These are phyloP conservation scores for Oenanthe javanica DNA, from an alignment of 140 eudicot genomes.

Conservation along the genomic window DNA sequence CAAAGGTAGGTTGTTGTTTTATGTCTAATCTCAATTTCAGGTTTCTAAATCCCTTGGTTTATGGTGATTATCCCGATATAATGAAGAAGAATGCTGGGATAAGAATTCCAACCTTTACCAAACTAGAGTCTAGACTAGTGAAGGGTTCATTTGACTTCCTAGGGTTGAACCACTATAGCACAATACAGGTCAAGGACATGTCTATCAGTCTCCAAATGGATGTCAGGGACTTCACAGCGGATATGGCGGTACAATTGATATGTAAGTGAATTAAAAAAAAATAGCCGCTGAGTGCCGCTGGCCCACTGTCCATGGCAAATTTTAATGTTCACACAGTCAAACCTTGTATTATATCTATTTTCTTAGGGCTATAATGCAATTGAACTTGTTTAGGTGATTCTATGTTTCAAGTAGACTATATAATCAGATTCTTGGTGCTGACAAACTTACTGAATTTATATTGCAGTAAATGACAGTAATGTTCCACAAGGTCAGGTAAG, in stretches of 20 bases:
- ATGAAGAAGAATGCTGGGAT: background rate
- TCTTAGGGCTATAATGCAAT: background rate
- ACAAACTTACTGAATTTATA: background rate
- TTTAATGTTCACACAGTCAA: background rate
- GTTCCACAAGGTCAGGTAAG: conserved; percentile 11
- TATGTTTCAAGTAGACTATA: background rate
- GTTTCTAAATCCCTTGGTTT: conserved; percentile 14
- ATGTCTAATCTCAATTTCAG: conserved; percentile 5
- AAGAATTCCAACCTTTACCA: conserved; percentile 1
- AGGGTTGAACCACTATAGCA: conserved; percentile 28
- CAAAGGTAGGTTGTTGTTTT: background rate
- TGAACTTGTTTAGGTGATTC: background rate
- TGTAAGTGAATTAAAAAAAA: conserved; percentile 5
- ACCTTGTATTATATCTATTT: background rate
- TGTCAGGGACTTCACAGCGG: conserved; percentile 16
- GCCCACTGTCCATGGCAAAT: background rate
- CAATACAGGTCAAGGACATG: conserved; percentile 20
- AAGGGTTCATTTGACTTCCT: conserved; percentile 6
- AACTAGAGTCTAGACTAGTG: background rate
- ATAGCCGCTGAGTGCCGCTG: background rate
- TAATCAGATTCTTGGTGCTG: background rate
- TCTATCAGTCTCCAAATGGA: conserved; percentile 10
- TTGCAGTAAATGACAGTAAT: background rate
- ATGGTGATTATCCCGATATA: background rate
- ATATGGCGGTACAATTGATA: conserved; percentile 12